Evolutionary conservation across 2,329 filamentous ascomycete species (phyloP).

Genomic region (Fusarium piperis): DNA sequence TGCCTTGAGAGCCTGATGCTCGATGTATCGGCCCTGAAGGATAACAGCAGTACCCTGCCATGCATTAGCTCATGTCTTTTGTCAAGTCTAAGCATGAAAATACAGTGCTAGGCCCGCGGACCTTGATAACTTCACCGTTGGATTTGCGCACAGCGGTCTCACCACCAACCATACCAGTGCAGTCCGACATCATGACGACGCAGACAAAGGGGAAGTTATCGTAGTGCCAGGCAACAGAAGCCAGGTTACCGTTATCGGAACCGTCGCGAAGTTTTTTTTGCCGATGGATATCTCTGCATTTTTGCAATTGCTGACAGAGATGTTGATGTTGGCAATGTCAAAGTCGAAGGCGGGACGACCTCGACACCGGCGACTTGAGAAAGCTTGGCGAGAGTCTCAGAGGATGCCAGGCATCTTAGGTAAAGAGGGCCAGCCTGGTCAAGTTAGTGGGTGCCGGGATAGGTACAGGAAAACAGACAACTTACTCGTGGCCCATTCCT

Average conservation of each 20-base stretch:
- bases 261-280: slow-evolving; percentile 26
- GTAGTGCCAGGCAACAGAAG: slow-evolving; percentile 56
- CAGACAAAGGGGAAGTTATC: slow-evolving; percentile 63
- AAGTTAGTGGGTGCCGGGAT: slow-evolving; percentile 36
- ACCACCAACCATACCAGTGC: slow-evolving; percentile 57
- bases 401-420: slow-evolving; percentile 60
- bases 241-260: slow-evolving; percentile 21
- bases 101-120: slow-evolving; percentile 39
- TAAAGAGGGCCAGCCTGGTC: slow-evolving; percentile 43
- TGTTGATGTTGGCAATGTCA: slow-evolving; percentile 68
- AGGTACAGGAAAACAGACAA: slow-evolving; percentile 34
- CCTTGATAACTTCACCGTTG: slow-evolving; percentile 39
- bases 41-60: slow-evolving; percentile 52
- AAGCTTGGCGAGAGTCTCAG: slow-evolving; percentile 62
- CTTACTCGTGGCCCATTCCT: slow-evolving; percentile 6
- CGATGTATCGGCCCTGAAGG: slow-evolving; percentile 57
- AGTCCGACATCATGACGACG: slow-evolving; percentile 61
- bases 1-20: slow-evolving; percentile 54
- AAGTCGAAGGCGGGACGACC: slow-evolving; percentile 64
- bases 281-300: slow-evolving; percentile 25
- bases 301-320: slow-evolving; percentile 48
- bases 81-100: neutral
- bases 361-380: slow-evolving; percentile 68
- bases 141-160: slow-evolving; percentile 42
- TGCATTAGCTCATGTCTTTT: neutral